Base-by-base conservation (phyloP, 495 filamentous ascomycete genomes). In the Penicillium fimorum region DNA sequence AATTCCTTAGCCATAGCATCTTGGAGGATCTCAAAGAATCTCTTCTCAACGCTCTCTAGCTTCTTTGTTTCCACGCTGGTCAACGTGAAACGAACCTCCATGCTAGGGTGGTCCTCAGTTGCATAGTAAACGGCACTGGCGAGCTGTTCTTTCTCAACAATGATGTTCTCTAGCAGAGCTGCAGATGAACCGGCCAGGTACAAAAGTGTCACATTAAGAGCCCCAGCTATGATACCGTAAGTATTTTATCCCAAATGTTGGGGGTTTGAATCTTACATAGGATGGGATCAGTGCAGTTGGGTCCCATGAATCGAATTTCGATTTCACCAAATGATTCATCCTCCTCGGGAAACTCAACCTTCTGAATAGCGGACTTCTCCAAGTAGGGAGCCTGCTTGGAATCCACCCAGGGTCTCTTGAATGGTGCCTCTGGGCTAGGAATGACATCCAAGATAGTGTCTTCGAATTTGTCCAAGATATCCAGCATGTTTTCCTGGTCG, bases 111-210 rank as follows among this genome's bases (percentile, higher is more conserved):
- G 33, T 82, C 74, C 48, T 96, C 91, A 43, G 81, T 87, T 63
- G 80, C 82, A 64, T 87, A 91, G 30, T 83, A 82, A 8, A 97
- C 84, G 4, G 84, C 87, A 73, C 92, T 96, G 11, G 91, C 89
- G 52, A 97, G 78, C 57, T 96, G 87, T 67, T 97, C 92, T 62
- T 87, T 92, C 63, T 99, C 95, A 10, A 99, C 94, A 51, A 99
- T 80, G 18, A 83, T 83, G 60, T 96, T 96, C 57, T 97, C 93
- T 17, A 99, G 75, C 13, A 97, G 76, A 2, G 92, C 93, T 2
- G 96, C 90, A 5, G 94, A 94, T 3, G 94, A 97, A 13, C 92
- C 93, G 50, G 88, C 87, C 18, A 99, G 80, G 63, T 97, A 99
- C 13, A 84, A 82, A 40, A 95, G 75, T 5, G 94, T 66, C 41